Base-by-base conservation (phyloP, 2,329 filamentous ascomycete species). In the Trichoderma sp. region DNA sequence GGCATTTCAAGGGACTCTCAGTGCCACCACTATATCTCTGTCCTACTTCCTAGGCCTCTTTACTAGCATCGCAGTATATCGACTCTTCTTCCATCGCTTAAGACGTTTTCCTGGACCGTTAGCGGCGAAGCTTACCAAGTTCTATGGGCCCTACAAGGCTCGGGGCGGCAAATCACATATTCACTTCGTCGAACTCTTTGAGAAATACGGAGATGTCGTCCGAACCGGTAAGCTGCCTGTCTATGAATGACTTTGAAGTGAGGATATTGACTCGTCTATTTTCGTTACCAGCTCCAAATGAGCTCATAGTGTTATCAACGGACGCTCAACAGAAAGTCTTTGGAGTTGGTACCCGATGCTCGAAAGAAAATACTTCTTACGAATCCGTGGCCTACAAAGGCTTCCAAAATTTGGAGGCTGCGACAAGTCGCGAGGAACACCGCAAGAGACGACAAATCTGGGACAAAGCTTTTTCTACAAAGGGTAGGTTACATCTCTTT, bases 371-470 rank as follows among this genome's bases (percentile, higher is more conserved):
- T 3, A n/a, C 63, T 3, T 6, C 30, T 12, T 66, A 66, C 15
- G 63, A 66, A n/a, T 15, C 28, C 3, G 20, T 66, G 2, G 1
- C n/a, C 15, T 66, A 57, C 12, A 26, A 57, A 8, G 63, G 63
- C 9, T 23, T 36, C 50, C 2, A 6, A n/a, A 66, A 57, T 47
- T 65, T 77, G 1, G 77, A 78, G 12, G 47, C 70, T 3, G 73
- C 77, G 6, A 32, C 58, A 4, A 72, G 75, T 17, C 71, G 74
- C 61, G 72, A 76, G 28, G 67, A 73, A 11, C 77, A 79, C 58
- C 75, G 76, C 4, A 73, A 73, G 61, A 72, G 77, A 13, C 71
- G 77, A 3, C 74, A 75, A 62, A 59, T 79, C 28, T 78, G 77
- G 77, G 76, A 78, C 61, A 73, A 70, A 15, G 74, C 76, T 1